phyloP scores from a whole-genome alignment of 2,329 filamentous ascomycete genomes.

The Torrubiellomyces zombiae region DNA sequence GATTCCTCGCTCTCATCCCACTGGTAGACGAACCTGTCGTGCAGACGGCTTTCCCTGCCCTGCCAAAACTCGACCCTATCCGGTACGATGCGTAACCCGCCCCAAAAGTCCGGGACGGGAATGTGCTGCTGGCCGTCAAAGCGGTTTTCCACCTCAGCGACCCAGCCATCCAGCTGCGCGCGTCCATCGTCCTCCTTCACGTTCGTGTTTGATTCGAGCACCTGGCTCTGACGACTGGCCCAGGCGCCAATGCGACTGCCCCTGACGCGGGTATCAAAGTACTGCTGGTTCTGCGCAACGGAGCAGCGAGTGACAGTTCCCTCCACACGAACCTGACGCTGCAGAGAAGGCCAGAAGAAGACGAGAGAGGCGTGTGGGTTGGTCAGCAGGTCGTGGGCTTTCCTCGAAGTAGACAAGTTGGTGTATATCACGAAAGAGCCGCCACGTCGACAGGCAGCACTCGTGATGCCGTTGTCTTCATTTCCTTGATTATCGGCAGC shows the following conservation, averaged over 20 bases:
- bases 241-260: constrained; percentile 80
- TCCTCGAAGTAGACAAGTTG: constrained; percentile 69
- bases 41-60: constrained; percentile 72
- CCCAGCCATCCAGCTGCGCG: constrained; percentile 57
- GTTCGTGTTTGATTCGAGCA: constrained; percentile 33
- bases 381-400: constrained; percentile 47
- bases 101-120: constrained; percentile 88
- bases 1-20: constrained; percentile 28
- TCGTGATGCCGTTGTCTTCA: too few relatives aligned
- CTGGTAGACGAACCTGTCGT: constrained; percentile 84
- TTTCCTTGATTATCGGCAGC: too few relatives aligned
- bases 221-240: constrained; percentile 78
- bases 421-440: constrained; percentile 80
- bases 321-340: constrained; percentile 85
- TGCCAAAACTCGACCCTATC: constrained; percentile 93
- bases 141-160: constrained; percentile 56
- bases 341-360: constrained; percentile 78
- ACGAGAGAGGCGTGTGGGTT: constrained; percentile 72
- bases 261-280: constrained; percentile 53
- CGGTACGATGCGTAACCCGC: constrained; percentile 71
- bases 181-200: constrained; percentile 45
- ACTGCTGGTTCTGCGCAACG: constrained; percentile 53
- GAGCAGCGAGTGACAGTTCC: constrained; percentile 52
- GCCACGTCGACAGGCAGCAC: too few relatives aligned
- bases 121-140: constrained; percentile 68